phyloP scores from a whole-genome alignment of 2,329 filamentous ascomycete genomes.

The Metarhizium guizhouense region DNA sequence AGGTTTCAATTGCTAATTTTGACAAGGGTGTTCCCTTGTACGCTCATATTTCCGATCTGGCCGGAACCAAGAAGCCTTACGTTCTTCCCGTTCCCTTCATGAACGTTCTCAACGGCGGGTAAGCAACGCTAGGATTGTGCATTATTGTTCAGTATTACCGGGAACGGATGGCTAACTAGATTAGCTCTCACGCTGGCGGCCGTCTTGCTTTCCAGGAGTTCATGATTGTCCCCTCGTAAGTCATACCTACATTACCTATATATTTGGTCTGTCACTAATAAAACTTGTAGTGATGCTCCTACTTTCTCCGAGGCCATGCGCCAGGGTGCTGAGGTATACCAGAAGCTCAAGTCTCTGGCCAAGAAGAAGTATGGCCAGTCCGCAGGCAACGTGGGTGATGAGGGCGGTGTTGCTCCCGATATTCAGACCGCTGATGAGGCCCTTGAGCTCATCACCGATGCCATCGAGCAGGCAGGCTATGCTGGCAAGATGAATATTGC shows the following conservation, averaged over 20 bases:
- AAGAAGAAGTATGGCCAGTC: conserved; percentile 99
- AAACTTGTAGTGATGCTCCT: conserved; percentile 56
- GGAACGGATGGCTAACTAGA: conserved; percentile 10
- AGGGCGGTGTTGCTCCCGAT: conserved; percentile 98
- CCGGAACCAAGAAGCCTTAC: conserved; percentile 85
- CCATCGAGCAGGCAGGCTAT: conserved; percentile 94
- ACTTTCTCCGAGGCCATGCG: conserved; percentile 94
- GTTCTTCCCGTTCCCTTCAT: conserved; percentile 87
- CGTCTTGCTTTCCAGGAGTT: conserved; percentile 93
- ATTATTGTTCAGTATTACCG: not conserved
- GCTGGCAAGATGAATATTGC: conserved; percentile 94
- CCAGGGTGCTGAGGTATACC: conserved; percentile 96
- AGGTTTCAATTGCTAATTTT: not conserved
- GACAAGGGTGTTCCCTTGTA: conserved; percentile 68
- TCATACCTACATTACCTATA: conserved; percentile 9
- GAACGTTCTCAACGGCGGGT: conserved; percentile 81
- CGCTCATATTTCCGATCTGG: conserved; percentile 78
- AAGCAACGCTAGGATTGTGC: conserved; percentile 13
- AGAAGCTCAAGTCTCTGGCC: conserved; percentile 89
- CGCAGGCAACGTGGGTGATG: conserved; percentile 96
- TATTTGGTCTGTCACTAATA: conserved; percentile 4
- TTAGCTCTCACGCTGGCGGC: conserved; percentile 88
- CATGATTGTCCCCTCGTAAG: conserved; percentile 82
- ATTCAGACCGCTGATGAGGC: conserved; percentile 96
- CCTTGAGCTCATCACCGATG: conserved; percentile 87